A percentile compares a stretch with the other conserved stretches of the same genome.
Evolutionary conservation across 257 asterid species (phyloP).

Genomic region (Ophiorrhiza pumila): DNA sequence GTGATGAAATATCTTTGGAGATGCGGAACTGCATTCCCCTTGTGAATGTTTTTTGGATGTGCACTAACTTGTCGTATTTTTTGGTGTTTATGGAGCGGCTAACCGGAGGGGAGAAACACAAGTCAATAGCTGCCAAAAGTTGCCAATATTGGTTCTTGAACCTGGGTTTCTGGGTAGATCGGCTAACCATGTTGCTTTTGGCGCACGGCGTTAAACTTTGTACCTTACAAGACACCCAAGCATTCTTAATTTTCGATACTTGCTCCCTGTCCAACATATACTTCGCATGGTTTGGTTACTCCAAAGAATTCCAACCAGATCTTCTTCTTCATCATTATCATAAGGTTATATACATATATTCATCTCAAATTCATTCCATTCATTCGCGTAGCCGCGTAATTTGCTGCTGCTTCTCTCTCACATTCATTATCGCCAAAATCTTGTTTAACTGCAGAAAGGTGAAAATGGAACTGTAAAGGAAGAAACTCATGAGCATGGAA

Average conservation of each 20-base stretch:
- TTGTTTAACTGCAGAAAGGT: too few relatives aligned
- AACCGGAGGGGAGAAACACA: too few relatives aligned
- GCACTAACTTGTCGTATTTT: neutral
- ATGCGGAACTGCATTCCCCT: neutral
- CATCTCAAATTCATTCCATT: too few relatives aligned
- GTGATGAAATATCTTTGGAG: too few relatives aligned
- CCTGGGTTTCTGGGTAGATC: constrained; percentile 7
- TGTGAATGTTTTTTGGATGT: neutral
- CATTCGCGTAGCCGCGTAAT: too few relatives aligned
- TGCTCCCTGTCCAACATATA: neutral
- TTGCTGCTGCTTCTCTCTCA: too few relatives aligned
- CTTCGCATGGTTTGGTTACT: neutral
- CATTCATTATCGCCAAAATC: too few relatives aligned
- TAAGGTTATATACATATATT: too few relatives aligned
- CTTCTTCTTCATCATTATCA: neutral
- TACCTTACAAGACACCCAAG: too few relatives aligned
- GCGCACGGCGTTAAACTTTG: neutral
- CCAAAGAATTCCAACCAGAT: neutral
- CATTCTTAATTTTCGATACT: too few relatives aligned
- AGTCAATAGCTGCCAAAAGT: too few relatives aligned
- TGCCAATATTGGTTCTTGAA: too few relatives aligned
- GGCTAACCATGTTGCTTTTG: neutral
- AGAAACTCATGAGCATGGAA: neutral
- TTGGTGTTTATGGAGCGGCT: neutral
- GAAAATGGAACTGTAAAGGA: neutral